Conservation (phyloP, 2,329 filamentous ascomycete genomes). For the Botrytis hyacinthi region DNA sequence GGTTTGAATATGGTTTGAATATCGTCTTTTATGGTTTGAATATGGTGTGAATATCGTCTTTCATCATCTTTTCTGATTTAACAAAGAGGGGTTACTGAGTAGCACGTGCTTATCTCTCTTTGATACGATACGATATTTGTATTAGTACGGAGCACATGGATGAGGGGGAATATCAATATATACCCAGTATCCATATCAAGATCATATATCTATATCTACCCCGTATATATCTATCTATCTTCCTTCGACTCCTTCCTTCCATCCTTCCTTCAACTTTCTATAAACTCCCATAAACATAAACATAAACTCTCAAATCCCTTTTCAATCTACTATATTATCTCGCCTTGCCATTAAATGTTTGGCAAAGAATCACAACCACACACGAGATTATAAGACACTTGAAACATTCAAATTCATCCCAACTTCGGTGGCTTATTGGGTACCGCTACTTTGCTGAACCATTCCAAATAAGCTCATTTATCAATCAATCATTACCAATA, state of each 20-base stretch:
- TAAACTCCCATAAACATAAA: too few relatives aligned
- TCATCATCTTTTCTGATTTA: neutral
- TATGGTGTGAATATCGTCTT: too few relatives aligned
- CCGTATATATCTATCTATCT: neutral
- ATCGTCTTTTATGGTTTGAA: too few relatives aligned
- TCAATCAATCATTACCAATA: conserved; percentile 9
- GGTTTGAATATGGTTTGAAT: too few relatives aligned
- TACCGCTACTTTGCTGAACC: neutral
- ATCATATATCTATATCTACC: neutral
- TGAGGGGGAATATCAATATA: neutral
- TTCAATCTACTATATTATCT: neutral
- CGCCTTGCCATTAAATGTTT: neutral
- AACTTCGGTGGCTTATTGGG: conserved; percentile 6
- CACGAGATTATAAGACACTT: neutral
- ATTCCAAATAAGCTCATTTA: conserved; percentile 23
- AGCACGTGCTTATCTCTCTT: neutral
- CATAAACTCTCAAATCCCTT: neutral
- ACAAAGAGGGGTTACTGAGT: conserved; percentile 9
- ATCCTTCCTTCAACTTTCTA: neutral
- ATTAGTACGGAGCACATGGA: neutral
- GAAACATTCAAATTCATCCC: neutral
- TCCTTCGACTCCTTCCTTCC: neutral
- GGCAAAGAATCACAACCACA: neutral
- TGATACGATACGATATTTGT: neutral
- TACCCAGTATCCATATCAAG: too few relatives aligned